A percentile compares a stretch with the other conserved stretches of the same genome.
These are phyloP conservation scores for Mycothermus thermophilus DNA, from an alignment of 495 filamentous ascomycete genomes.

Conservation along the genomic window DNA sequence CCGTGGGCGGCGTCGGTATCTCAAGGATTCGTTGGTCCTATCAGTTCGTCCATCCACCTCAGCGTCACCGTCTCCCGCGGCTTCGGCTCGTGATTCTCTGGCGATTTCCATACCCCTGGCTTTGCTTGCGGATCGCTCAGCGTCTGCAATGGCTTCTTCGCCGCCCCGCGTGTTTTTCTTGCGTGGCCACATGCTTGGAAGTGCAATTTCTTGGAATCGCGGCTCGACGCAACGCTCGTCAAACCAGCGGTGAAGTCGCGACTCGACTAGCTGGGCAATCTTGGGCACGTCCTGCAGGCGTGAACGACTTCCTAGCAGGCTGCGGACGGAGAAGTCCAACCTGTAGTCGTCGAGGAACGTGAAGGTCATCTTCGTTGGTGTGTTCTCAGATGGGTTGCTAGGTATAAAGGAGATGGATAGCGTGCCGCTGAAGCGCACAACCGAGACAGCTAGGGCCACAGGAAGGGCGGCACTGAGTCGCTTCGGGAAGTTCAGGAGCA, in stretches of 20 bases:
- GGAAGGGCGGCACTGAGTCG: conserved; percentile 81
- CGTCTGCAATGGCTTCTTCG: conserved; percentile 30
- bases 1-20: conserved; percentile 23
- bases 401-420: conserved; percentile 86
- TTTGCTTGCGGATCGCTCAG: conserved; percentile 30
- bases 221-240: conserved; percentile 94
- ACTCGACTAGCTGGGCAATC: conserved; percentile 88
- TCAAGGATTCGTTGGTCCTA: conserved; percentile 21
- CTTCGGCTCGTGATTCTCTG: conserved; percentile 33
- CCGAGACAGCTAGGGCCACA: conserved; percentile 77
- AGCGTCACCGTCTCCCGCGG: conserved; percentile 30
- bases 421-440: conserved; percentile 89
- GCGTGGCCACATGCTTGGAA: conserved; percentile 88
- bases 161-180: conserved; percentile 67
- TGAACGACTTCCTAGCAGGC: conserved; percentile 79
- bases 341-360: conserved; percentile 93
- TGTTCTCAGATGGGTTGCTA: conserved; percentile 37
- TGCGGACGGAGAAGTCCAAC: conserved; percentile 80
- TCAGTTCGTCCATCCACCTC: conserved; percentile 28
- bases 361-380: conserved; percentile 74
- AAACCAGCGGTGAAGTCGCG: conserved; percentile 86
- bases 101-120: conserved; percentile 35
- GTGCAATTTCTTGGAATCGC: conserved; percentile 82
- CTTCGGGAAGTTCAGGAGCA: conserved; percentile 87
- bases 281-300: conserved; percentile 93